Evolutionary conservation across 1,284 basidiomycete genomes (phyloP), one percentile per base, ranked within the genome.

Genomic region (Microbotryum saponariae): DNA sequence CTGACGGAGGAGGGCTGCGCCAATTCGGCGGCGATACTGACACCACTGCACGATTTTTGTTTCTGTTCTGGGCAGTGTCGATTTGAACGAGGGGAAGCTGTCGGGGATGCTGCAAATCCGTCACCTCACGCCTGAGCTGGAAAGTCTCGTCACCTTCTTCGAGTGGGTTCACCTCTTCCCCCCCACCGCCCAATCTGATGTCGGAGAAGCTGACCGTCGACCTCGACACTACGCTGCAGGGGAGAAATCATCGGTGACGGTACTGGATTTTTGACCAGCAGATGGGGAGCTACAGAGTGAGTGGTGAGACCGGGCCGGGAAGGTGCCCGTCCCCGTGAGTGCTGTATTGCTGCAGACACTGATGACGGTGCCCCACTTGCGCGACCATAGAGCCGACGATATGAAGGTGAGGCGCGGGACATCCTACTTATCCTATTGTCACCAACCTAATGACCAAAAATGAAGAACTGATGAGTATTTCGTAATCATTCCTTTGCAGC

Each of bases 21-120:
- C 54, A 27, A 49, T 51, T 58, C 37, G 23, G 23, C 42, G 45
- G 14, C 23, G 45, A 33, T 37, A 21, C 33, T 56, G 23, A 42
- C 58, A 21, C 27, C 18, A 16, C 37, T n/a, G 29, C 71, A 89
- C 88, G 87, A 1, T 27, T 27, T 27, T 27, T 5, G 27, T 42
- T 42, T 16, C 37, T 42, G 37, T 42, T 16, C 31, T 42, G 37
- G 37, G 91, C 55, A 61, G 60, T 68, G 87, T 92, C 69, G 86
- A 90, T 75, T 85, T 91, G 71, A 76, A 82, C 14, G 82, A 84
- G 21, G 91, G 88, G 0, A 86, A 83, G 59, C 79, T 91, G 9
- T 91, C 87, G 70, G 91, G 91, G 16, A 92, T 92, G 75, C 83
- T 94, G 52, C 85, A 87, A 66, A 94, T 94, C 72, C 85, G 86